phyloP scores from a whole-genome alignment of 2,329 filamentous ascomycete species.

The Pseudogymnoascus destructans region DNA sequence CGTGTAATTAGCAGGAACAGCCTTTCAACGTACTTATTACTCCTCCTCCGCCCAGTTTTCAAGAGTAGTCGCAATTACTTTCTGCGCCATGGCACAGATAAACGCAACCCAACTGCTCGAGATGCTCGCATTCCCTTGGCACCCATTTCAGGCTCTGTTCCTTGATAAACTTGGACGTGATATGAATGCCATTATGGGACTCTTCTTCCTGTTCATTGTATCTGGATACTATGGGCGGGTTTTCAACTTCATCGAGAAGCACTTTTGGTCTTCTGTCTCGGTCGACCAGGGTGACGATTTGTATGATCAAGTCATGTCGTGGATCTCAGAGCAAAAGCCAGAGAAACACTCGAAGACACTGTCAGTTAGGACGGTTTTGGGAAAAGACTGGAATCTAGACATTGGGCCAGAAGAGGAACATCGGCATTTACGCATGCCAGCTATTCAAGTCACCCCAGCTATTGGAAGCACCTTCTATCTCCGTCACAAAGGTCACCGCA shows the following conservation, averaged over 20 bases:
- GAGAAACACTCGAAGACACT: background rate
- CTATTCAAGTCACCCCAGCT: background rate
- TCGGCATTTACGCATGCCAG: background rate
- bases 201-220: background rate
- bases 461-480: conserved; percentile 37
- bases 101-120: background rate
- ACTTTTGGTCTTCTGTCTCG: conserved; percentile 41
- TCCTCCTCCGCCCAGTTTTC: background rate
- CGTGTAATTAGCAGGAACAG: background rate
- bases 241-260: background rate
- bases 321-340: conserved; percentile 27
- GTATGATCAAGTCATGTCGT: conserved; percentile 23
- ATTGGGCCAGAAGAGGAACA: background rate
- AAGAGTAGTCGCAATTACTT: background rate
- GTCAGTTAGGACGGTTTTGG: background rate
- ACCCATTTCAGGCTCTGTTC: background rate
- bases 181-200: background rate
- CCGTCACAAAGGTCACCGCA: conserved; percentile 76
- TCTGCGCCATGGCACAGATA: background rate
- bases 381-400: background rate
- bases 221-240: background rate
- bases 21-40: background rate
- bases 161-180: background rate
- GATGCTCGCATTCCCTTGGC: background rate
- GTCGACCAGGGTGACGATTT: conserved; percentile 47